A percentile compares a stretch with the other conserved stretches of the same genome.
Evolutionary conservation across 2,329 filamentous ascomycete species (phyloP).

Genomic region (Trichoderma atroviride): DNA sequence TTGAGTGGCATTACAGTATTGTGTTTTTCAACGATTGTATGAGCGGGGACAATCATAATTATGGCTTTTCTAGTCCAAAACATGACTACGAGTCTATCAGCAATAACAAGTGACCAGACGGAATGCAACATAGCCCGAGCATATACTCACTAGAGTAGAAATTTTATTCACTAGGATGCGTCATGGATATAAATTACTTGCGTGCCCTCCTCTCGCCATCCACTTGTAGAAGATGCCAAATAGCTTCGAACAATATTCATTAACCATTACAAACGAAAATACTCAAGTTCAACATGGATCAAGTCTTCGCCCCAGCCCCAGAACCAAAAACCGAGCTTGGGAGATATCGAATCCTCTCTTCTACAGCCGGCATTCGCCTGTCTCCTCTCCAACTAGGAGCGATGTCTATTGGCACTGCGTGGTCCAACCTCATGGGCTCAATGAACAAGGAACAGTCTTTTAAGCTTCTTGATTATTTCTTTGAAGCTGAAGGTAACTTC

Average conservation of each 20-base stretch:
- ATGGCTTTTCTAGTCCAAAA: background rate
- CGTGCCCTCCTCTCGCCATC: background rate
- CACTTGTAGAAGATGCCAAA: background rate
- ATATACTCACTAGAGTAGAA: background rate
- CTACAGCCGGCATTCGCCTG: background rate
- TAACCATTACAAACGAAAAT: background rate
- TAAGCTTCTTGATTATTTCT: constrained; percentile 16
- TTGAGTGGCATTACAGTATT: background rate
- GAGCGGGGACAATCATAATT: background rate
- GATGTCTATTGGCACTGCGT: constrained; percentile 21
- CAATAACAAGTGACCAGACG: background rate
- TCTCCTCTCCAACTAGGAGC: constrained; percentile 14
- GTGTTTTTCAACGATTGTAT: background rate
- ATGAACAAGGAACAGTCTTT: constrained; percentile 17
- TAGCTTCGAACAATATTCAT: background rate
- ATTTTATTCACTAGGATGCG: background rate
- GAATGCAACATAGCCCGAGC: background rate
- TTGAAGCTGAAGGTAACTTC: constrained; percentile 58
- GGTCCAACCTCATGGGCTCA: constrained; percentile 5
- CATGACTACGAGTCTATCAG: background rate
- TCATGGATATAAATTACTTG: background rate
- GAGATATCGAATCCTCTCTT: constrained; percentile 1
- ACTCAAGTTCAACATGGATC: background rate
- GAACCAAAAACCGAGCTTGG: constrained; percentile 9
- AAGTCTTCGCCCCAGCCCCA: background rate